These are phyloP conservation scores for Thraustochytrium sp. DNA, from an alignment of 352 stramenopile genomes.

Conservation along the genomic window DNA sequence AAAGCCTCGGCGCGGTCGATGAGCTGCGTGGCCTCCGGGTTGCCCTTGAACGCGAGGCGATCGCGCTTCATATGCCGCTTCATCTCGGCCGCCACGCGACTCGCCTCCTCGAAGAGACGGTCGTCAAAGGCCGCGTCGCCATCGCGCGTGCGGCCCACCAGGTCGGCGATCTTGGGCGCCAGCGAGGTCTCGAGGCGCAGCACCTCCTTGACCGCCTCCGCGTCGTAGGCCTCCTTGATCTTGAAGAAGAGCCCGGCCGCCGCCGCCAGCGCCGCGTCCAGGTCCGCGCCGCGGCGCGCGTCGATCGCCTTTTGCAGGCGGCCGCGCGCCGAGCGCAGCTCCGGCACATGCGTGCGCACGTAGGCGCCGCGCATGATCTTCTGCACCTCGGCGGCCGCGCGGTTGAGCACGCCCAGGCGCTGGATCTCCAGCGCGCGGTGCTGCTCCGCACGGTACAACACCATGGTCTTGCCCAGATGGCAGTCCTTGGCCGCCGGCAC, in stretches of 20 bases:
- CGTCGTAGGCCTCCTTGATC: conserved; percentile 42
- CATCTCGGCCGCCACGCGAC: conserved; percentile 4
- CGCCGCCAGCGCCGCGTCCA: background rate
- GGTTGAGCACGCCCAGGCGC: conserved; percentile 50
- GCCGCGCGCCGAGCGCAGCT: background rate
- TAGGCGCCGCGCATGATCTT: conserved; percentile 44
- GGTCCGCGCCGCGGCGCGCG: background rate
- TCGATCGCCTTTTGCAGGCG: background rate
- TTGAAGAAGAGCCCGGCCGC: conserved; percentile 9
- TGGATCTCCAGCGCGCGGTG: conserved; percentile 39
- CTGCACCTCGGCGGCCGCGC: conserved; percentile 47
- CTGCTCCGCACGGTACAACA: conserved; percentile 39
- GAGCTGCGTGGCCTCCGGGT: background rate
- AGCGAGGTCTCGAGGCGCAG: background rate
- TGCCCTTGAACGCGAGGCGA: background rate
- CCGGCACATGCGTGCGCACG: conserved; percentile 23
- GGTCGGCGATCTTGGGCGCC: conserved; percentile 2
- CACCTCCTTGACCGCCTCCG: conserved; percentile 32
- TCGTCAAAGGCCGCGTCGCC: conserved; percentile 10
- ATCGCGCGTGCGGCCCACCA: background rate
- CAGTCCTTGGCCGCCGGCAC: conserved; percentile 46
- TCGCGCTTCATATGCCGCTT: conserved; percentile 16
- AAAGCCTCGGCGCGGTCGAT: background rate
- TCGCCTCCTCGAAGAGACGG: background rate
- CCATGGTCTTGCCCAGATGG: conserved; percentile 44